Evolutionary conservation across 2,329 filamentous ascomycete genomes (phyloP), one percentile per base, ranked within the genome.

Genomic region (Monosporascus sp.): DNA sequence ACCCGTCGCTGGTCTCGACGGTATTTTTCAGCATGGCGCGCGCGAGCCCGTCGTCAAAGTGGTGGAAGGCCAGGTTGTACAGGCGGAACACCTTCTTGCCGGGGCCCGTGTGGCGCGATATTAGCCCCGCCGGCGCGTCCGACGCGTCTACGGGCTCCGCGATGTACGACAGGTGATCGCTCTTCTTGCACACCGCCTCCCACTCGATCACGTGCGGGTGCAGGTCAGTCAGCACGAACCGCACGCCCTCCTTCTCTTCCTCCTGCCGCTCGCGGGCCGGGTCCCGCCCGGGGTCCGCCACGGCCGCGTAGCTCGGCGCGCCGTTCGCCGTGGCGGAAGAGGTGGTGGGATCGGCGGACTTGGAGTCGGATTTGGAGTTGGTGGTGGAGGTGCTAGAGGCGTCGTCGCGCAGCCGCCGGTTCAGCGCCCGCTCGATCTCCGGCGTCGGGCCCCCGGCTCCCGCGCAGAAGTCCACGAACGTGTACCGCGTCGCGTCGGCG

Each of bases 21-120:
- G 85, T 86, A 64, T 87, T 83, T 50, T 74, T 74, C 34, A 92
- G 66, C 31, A 90, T 85, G 8, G 75, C 74, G 25, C 66, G 70
- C 1, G 85, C 88, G 18, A 84, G 68, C 4, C 71, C 70, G 62
- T 90, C 84, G 56, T 84, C 79, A 60, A 91, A 91, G 70, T 91
- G 88, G 68, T 91, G 88, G 63, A 92, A 92, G 1, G 86, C 81
- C 2, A 90, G 74, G 65, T 86, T 88, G 68, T 88, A 91, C 48
- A 90, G 70, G 5, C 88, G 76, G 64, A 90, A 86, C 22, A 88
- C 72, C 62, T 76, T 78, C 48, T 72, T 73, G 3, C 70, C 72
- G 11, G 68, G 64, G 6, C 58, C 62, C 18, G 59, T 56, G 53
- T 64, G 62, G 18, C 63, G 63, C 22, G 52, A 61, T 47, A 80